Evolutionary conservation across 805 yeast genomes (phyloP).

Genomic region (Candida corydali): DNA sequence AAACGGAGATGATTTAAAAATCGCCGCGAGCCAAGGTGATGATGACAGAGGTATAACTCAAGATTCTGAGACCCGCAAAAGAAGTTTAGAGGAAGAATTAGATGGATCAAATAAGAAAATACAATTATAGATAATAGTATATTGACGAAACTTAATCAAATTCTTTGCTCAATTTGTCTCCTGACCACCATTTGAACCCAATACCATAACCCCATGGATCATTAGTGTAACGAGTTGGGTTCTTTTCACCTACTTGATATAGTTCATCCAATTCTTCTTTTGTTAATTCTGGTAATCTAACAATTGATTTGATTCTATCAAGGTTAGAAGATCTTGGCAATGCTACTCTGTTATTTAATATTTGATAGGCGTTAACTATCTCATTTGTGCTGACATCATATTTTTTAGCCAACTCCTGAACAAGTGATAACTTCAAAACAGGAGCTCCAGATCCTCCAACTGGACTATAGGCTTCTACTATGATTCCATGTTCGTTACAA

Average conservation of each 20-base stretch:
- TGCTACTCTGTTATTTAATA: constrained; percentile 55
- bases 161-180: constrained; percentile 24
- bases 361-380: constrained; percentile 58
- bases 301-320: constrained; percentile 50
- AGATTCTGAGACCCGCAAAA: background rate
- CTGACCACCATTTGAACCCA: constrained; percentile 35
- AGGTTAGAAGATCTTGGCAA: constrained; percentile 70
- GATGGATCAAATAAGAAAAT: background rate
- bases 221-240: constrained; percentile 28
- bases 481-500: constrained; percentile 45
- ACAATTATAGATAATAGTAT: background rate
- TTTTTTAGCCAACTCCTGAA: constrained; percentile 52
- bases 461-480: constrained; percentile 68
- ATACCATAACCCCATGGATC: constrained; percentile 36
- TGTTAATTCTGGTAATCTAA: constrained; percentile 30
- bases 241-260: constrained; percentile 32
- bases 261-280: constrained; percentile 31
- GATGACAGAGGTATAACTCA: too few species aligned
- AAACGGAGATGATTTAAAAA: constrained; percentile 31
- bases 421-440: constrained; percentile 46
- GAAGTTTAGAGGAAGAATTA: background rate
- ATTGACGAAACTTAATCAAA: constrained; percentile 20
- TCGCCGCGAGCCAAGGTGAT: constrained; percentile 30
- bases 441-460: constrained; percentile 66
- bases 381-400: constrained; percentile 51